Percentiles rank a stretch among this genome's conserved stretches.
Conservation (phyloP, 2,329 filamentous ascomycete genomes). For the Didymella keratinophila region DNA sequence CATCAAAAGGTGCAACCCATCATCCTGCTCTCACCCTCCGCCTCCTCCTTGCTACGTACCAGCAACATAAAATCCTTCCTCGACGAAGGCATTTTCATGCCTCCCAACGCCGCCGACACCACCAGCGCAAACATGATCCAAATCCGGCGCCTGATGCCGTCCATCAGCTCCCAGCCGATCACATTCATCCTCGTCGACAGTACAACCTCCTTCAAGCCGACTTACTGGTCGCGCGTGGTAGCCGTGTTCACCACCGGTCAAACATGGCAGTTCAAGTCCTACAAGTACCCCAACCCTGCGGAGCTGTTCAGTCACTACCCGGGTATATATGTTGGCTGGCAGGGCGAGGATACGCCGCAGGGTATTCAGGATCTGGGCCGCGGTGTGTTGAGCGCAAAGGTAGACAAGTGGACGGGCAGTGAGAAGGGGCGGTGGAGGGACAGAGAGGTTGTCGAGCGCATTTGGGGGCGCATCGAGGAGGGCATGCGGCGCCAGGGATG, state of each 20-base stretch:
- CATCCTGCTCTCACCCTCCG: conserved; percentile 94
- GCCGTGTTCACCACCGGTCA: conserved; percentile 98
- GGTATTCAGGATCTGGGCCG: conserved; percentile 85
- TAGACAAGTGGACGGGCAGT: conserved; percentile 80
- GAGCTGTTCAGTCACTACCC: conserved; percentile 90
- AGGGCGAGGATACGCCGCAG: conserved; percentile 79
- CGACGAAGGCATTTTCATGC: conserved; percentile 80
- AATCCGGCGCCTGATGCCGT: conserved; percentile 77
- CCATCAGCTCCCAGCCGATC: conserved; percentile 73
- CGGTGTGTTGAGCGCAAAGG: conserved; percentile 76
- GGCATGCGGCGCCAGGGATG: conserved; percentile 88
- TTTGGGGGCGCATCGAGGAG: conserved; percentile 89
- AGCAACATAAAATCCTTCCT: conserved; percentile 96
- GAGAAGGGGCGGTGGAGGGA: conserved; percentile 76
- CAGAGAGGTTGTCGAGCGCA: conserved; percentile 87
- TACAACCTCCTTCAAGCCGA: conserved; percentile 93
- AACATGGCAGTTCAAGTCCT: conserved; percentile 97
- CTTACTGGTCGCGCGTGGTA: conserved; percentile 95
- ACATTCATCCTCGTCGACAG: conserved; percentile 96
- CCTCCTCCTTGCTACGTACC: conserved; percentile 92
- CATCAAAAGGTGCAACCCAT: conserved; percentile 72
- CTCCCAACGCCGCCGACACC: conserved; percentile 71
- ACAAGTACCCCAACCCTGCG: conserved; percentile 90
- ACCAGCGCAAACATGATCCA: conserved; percentile 79
- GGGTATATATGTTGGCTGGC: conserved; percentile 91